phyloP scores from a whole-genome alignment of 2,329 filamentous ascomycete species.

The Cladosporium sp. region DNA sequence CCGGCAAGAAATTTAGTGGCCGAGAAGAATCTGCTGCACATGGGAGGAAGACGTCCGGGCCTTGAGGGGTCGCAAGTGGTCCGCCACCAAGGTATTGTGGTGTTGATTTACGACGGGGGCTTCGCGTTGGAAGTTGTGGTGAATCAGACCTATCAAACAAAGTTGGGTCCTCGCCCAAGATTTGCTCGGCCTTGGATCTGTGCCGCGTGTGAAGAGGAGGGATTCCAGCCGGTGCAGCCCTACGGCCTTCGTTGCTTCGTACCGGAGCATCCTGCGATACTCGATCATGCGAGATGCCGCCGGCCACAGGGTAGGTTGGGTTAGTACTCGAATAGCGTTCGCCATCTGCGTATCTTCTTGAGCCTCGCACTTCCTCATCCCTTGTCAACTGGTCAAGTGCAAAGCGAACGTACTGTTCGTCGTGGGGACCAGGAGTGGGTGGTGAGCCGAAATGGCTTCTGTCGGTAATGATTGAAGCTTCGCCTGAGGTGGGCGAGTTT shows the following conservation, averaged over 20 bases:
- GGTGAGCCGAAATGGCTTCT: conserved; percentile 28
- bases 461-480: conserved; percentile 12
- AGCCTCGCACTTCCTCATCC: conserved; percentile 62
- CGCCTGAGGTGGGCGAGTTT: conserved; percentile 6
- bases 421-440: conserved; percentile 75
- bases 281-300: not conserved
- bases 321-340: not conserved
- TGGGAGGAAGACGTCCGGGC: conserved; percentile 36
- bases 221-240: not conserved
- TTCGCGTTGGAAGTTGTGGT: conserved; percentile 13
- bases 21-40: conserved; percentile 30
- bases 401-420: conserved; percentile 84
- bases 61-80: conserved; percentile 10
- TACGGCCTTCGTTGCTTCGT: conserved; percentile 2
- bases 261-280: not conserved
- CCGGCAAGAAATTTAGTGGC: conserved; percentile 67
- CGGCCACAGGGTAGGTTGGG: conserved; percentile 5
- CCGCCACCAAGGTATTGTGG: conserved; percentile 12
- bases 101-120: conserved; percentile 17
- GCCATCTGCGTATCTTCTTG: conserved; percentile 12
- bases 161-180: conserved; percentile 15
- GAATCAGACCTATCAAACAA: conserved; percentile 3
- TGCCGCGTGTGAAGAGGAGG: conserved; percentile 9
- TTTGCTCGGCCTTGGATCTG: conserved; percentile 15
- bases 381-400: conserved; percentile 84